Percentiles rank a stretch among this genome's conserved stretches.
These are phyloP conservation scores for Tricholoma sp. DNA, from an alignment of 768 basidiomycete species.

Conservation along the genomic window DNA sequence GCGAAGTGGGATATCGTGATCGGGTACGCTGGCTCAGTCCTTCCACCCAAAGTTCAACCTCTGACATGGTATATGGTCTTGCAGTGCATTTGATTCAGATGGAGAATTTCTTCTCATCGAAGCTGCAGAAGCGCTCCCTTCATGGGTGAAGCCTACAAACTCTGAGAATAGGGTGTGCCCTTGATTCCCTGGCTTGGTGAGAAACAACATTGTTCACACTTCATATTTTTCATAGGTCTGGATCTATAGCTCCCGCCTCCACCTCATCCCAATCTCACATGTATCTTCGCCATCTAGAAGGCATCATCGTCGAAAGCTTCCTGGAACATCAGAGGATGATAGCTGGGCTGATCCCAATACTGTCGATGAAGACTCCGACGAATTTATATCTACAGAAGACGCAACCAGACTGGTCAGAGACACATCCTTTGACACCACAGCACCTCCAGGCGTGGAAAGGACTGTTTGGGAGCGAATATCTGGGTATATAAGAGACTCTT, in stretches of 20 bases:
- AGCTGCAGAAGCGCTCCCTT: constrained; percentile 83
- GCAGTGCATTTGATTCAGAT: constrained; percentile 80
- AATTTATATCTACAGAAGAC: constrained; percentile 54
- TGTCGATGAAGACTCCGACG: constrained; percentile 35
- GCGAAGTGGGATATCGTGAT: constrained; percentile 75
- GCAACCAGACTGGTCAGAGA: constrained; percentile 63
- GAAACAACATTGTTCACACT: constrained; percentile 24
- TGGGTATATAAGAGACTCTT: constrained; percentile 38
- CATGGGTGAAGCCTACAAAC: constrained; percentile 90
- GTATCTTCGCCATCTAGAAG: constrained; percentile 62
- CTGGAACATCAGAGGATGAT: constrained; percentile 44
- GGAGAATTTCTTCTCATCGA: constrained; percentile 97
- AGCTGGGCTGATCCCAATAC: constrained; percentile 33
- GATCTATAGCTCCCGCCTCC: constrained; percentile 79
- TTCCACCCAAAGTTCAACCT: not conserved
- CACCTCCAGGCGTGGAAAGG: constrained; percentile 56
- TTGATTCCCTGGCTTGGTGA: constrained; percentile 26
- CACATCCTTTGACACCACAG: constrained; percentile 46
- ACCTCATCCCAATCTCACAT: constrained; percentile 80
- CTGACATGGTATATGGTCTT: not conserved
- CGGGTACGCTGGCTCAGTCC: constrained; percentile 44
- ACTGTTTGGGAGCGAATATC: constrained; percentile 67
- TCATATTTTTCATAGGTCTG: constrained; percentile 63
- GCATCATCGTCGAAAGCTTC: constrained; percentile 40
- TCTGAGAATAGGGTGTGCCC: constrained; percentile 85